Base-by-base conservation (phyloP, 495 filamentous ascomycete genomes). In the Xylaria intraflava region DNA sequence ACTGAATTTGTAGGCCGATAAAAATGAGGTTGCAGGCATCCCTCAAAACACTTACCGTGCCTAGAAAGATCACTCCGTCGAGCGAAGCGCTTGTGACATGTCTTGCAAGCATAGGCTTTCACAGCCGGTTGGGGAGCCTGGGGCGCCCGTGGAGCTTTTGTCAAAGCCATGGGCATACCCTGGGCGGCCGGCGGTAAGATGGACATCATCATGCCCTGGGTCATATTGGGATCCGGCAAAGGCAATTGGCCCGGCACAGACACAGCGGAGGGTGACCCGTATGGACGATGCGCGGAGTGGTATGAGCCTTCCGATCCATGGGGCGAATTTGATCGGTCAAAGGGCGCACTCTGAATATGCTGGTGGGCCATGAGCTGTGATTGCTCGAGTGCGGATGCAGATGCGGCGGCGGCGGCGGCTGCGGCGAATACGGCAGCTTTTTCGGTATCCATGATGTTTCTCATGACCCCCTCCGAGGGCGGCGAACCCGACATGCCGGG, bases 1-100 rank as follows among this genome's bases (percentile, higher is more conserved):
- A 56, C 49, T 19, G 26, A 6, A 50, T 24, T 42, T 26, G 40
- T 40, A 49, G 16, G 26, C 16, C 14, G 14, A 49, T 14, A 52
- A 39, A 16, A 41, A 48, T 23, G 29, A 41, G 23, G 17, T 35
- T 30, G 17, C 31, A 38, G 16, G 10, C 11, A 23, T 31, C 24
- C 17, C 12, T 24, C 0, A 12, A 11, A 14, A 40, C 23, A 70
- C 85, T 67, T 82, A 96, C 93, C 93, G 72, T 98, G 93, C 40
- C 93, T 81, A 43, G 93, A 89, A 9, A 98, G 82, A 70, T 98
- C 93, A 70, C 94, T 97, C 49, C 93, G 79, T 55, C 93, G 80
- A 47, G 93, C 93, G 65, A 98, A 98, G 16, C 86, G 88, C 67
- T 98, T 98, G 26, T 78, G 82, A 67, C 93, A 98, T 10, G 84